These are phyloP conservation scores for Bathelium albidoporum DNA, from an alignment of 495 filamentous ascomycete genomes.

Conservation along the genomic window DNA sequence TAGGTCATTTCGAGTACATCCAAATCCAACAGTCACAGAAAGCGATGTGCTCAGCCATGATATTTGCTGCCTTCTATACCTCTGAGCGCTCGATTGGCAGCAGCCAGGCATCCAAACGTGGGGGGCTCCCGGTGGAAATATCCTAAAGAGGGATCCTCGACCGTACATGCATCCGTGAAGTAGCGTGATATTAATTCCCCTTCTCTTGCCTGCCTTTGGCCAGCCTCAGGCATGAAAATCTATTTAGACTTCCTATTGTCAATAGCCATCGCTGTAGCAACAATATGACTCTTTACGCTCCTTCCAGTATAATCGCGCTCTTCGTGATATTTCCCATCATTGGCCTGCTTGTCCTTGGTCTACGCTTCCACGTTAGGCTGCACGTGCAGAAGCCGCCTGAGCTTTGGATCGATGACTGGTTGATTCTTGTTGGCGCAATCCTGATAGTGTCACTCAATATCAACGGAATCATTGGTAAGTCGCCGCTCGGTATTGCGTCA, in stretches of 20 bases:
- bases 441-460: background rate
- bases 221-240: background rate
- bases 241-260: no score
- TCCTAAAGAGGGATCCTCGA: no score
- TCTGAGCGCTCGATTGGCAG: no score
- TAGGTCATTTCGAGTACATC: no score
- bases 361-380: background rate
- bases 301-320: slow-evolving; percentile 1
- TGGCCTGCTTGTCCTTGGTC: background rate
- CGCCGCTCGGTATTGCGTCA: no score
- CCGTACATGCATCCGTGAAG: no score
- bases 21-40: no score
- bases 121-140: no score
- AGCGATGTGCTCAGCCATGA: no score
- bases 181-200: no score
- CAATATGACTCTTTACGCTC: background rate
- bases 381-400: background rate
- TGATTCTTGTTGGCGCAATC: background rate
- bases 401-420: background rate
- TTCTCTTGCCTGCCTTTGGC: background rate
- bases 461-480: background rate
- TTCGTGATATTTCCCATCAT: background rate
- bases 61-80: no score
- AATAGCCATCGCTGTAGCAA: background rate
- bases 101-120: no score